Conservation (phyloP, 768 basidiomycete genomes). For the Trichaptum fuscoviolaceum region DNA sequence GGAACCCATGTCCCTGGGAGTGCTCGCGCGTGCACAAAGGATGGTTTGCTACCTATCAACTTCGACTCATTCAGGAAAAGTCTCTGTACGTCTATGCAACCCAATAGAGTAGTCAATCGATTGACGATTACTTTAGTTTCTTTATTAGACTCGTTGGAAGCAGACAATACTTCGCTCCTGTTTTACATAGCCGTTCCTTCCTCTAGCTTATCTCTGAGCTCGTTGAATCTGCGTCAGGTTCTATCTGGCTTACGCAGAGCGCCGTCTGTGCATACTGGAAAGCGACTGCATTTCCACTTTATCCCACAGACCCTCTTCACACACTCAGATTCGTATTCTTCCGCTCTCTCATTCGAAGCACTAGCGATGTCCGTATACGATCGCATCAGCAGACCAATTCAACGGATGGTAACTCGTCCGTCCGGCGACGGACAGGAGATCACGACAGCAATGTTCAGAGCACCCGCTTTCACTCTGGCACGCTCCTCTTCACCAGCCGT, state of each 20-base stretch:
- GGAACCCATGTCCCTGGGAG: conserved; percentile 53
- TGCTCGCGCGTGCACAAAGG: conserved; percentile 37
- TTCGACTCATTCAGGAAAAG: conserved; percentile 70
- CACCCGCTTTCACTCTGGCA: conserved; percentile 61
- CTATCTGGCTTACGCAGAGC: conserved; percentile 58
- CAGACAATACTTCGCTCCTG: conserved; percentile 39
- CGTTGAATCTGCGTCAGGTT: conserved; percentile 63
- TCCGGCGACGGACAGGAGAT: conserved; percentile 37
- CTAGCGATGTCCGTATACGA: conserved; percentile 68
- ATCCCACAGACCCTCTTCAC: conserved; percentile 61
- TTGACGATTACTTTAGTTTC: conserved; percentile 32
- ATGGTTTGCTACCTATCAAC: conserved; percentile 58
- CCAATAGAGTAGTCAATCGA: conserved; percentile 1
- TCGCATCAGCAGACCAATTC: conserved; percentile 55
- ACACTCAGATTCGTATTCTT: conserved; percentile 41
- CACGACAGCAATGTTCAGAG: conserved; percentile 50
- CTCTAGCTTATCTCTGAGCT: conserved; percentile 55
- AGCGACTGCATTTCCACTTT: conserved; percentile 63
- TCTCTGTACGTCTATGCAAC: conserved; percentile 37
- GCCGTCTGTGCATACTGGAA: conserved; percentile 38
- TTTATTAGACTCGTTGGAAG: conserved; percentile 41
- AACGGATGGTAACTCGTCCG: conserved; percentile 53
- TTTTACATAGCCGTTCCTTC: conserved; percentile 68
- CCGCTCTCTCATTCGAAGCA: conserved; percentile 36
- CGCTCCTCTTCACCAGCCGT: conserved; percentile 33